Evolutionary conservation across 345 rosid genomes (phyloP).

Genomic region (Psidium friedrichsthalianum): DNA sequence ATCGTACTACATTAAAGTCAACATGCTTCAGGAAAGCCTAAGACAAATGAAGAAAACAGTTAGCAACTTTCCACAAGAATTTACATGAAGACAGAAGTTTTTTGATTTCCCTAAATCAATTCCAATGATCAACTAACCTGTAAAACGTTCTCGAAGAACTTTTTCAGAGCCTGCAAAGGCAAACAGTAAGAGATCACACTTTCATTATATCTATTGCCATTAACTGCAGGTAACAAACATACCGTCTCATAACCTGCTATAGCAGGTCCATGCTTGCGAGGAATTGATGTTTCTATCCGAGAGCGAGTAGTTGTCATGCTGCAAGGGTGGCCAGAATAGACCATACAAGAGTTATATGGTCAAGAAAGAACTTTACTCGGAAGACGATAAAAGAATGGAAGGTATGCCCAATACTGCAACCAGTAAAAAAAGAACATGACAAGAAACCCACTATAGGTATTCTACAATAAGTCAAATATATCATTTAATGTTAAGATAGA

Average conservation of each 20-base stretch:
- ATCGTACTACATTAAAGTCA: slow-evolving; percentile 78
- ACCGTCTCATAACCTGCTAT: slow-evolving; percentile 90
- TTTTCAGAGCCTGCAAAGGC: slow-evolving; percentile 62
- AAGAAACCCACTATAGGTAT: neutral
- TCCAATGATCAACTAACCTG: slow-evolving; percentile 32
- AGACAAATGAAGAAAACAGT: neutral
- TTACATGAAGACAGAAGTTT: neutral
- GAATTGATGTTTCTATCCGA: slow-evolving; percentile 84
- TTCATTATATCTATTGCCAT: neutral
- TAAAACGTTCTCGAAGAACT: slow-evolving; percentile 79
- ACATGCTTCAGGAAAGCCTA: slow-evolving; percentile 85
- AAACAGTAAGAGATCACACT: neutral
- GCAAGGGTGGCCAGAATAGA: slow-evolving; percentile 3
- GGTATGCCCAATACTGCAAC: neutral
- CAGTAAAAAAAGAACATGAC: neutral
- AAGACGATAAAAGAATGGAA: neutral
- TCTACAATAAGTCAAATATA: neutral
- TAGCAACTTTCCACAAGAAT: neutral
- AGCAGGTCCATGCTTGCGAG: slow-evolving; percentile 99
- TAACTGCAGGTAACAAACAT: neutral
- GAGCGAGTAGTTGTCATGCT: slow-evolving; percentile 80
- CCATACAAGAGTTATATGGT: neutral
- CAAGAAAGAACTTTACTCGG: neutral
- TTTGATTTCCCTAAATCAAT: neutral
- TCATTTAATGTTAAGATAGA: neutral